Evolutionary conservation across 768 basidiomycete species (phyloP), one percentile per base, ranked within the genome.

Genomic region (Wakefieldia striispora): DNA sequence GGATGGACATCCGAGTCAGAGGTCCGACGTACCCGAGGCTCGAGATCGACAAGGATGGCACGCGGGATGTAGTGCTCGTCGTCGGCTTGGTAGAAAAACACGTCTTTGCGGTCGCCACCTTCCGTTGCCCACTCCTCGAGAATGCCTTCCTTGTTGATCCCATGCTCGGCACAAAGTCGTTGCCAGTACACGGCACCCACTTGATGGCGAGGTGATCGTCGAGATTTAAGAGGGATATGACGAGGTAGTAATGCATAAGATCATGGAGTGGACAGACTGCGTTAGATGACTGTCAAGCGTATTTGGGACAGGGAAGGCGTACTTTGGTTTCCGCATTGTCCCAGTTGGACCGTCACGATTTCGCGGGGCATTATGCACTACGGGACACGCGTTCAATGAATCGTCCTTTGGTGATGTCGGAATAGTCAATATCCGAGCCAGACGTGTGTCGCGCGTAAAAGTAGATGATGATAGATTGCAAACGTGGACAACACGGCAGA

Each of bases 1-100:
- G 29, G 29, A 29, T 12, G 29, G 11, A 29, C 6, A 29, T 33
- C 13, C 14, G 7, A 4, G 33, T 33, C 4, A 16, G 33, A 33
- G 6, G 33, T 16, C 33, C 29, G 23, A 74, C 84, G 66, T 63
- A 97, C 95, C 66, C 97, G 80, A 17, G 97, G 97, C 66, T 99
- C 97, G 23, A 97, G 80, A 70, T 99, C 97, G 52, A 98, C 84
- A 34, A 99, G 79, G 53, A 99, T 95, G 5, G 97, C 92, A 45
- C 97, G 82, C 2, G 97, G 97, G 51, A 99, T 95, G 69, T 98
- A 99, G 62, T 97, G 95, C 67, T 98, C 97, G 63, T 99, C 97
- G 67, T 99, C 97, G n/a, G 97, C 97, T 69, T 98, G 95, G 67
- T 99, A 98, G 74, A 99, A 99, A 73, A 99, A 99, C 23, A 97